Evolutionary conservation across 805 yeast genomes (phyloP), one percentile per base, ranked within the genome.

Genomic region (Barnettozyma vustinii): DNA sequence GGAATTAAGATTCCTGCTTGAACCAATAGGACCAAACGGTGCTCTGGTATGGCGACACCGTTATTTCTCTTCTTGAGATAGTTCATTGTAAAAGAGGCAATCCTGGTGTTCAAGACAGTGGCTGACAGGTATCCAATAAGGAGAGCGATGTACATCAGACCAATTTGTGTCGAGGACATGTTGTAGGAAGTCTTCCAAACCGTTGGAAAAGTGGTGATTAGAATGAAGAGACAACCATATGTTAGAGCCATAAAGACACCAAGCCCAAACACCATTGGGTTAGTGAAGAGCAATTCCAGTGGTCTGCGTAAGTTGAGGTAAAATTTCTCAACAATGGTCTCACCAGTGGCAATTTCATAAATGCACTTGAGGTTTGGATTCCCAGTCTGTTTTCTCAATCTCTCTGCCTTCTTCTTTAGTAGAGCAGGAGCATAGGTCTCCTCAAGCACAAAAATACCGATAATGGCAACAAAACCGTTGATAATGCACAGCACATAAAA

Each of bases 31-130:
- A 81, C 81, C 30, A 83, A 61, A 39, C 85, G 66, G 59, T 63
- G 80, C 57, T 83, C 89, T 1, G 87, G 87, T 52, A 75, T 76
- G 9, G 78, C 55, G 10, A 76, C 75, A 6, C 85, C 86, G 21
- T 68, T 68, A 53, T 80, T 79, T 44, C 59, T 63, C 13, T 51
- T 66, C 25, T 27, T 32, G 18, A 42, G 2, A 66, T 67, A 46
- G 54, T 54, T 18, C 58, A 49, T 58, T 73, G 78, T 12, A 68
- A 58, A 33, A 49, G 59, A 37, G 27, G 79, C 70, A 13, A 65
- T 55, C 16, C 64, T 58, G 3, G 80, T 72, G 73, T 80, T 79
- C 37, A 77, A 56, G 4, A 70, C 45, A 3, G 76, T 70, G 5
- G 85, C 87, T 1, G 74, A 8, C 21, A 70, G 40, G 49, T 73